A percentile compares a stretch with the other conserved stretches of the same genome.
Evolutionary conservation across 768 basidiomycete genomes (phyloP).

Genomic region (Boletus barrowsii): DNA sequence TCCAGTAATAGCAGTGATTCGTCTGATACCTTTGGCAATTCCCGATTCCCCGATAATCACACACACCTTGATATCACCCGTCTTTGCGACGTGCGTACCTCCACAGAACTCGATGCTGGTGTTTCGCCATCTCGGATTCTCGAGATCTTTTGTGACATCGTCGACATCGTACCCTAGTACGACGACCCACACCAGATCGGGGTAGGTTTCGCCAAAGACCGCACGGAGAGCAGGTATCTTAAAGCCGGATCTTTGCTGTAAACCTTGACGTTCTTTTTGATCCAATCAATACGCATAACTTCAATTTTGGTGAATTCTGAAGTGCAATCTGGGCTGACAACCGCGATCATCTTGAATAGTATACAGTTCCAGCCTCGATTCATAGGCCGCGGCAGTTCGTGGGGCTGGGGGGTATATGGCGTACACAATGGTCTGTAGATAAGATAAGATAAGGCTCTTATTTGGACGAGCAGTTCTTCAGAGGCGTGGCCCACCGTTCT

Average conservation of each 20-base stretch:
- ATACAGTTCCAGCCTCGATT: too few species aligned
- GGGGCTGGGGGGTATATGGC: too few species aligned
- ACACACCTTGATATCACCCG: conserved; percentile 95
- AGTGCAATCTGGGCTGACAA: conserved; percentile 52
- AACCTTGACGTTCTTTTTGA: conserved; percentile 83
- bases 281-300: conserved; percentile 81
- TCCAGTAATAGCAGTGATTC: conserved; percentile 92
- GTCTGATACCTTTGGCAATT: conserved; percentile 96
- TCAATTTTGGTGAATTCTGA: conserved; percentile 81
- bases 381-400: too few species aligned
- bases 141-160: conserved; percentile 80
- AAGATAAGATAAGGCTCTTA: too few species aligned
- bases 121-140: conserved; percentile 85
- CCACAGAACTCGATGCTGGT: conserved; percentile 98
- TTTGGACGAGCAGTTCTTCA: too few species aligned
- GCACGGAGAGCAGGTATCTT: conserved; percentile 93
- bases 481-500: too few species aligned
- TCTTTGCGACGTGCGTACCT: conserved; percentile 98
- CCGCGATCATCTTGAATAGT: too few species aligned
- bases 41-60: conserved; percentile 94
- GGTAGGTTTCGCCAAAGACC: conserved; percentile 97
- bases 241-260: conserved; percentile 84
- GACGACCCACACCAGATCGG: conserved; percentile 95
- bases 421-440: too few species aligned
- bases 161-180: conserved; percentile 85